These are phyloP conservation scores for Setaria italica DNA, from an alignment of 202 grass and related monocot species.

Conservation along the genomic window DNA sequence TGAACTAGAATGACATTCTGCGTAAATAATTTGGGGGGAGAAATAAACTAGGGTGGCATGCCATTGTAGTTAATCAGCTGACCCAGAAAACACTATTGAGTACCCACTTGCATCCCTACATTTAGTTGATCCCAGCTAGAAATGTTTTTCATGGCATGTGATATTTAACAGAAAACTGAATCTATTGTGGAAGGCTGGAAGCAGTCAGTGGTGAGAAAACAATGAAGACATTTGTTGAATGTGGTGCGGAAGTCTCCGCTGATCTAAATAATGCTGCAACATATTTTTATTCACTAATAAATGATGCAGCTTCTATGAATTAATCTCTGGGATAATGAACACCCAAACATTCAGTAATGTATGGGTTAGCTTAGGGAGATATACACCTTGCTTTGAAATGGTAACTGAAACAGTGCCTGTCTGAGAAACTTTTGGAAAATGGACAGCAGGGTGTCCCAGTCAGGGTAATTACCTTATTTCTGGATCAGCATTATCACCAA, in stretches of 20 bases:
- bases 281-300: background rate
- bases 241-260: background rate
- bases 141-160: background rate
- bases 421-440: background rate
- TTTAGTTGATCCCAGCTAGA: constrained; percentile 13
- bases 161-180: constrained; percentile 5
- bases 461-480: background rate
- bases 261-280: background rate
- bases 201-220: background rate
- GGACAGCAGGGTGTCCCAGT: background rate
- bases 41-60: too few relatives aligned
- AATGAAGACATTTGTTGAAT: background rate
- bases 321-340: background rate
- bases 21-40: too few relatives aligned
- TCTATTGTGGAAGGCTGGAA: background rate
- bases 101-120: too few relatives aligned
- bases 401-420: background rate
- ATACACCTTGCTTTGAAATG: background rate
- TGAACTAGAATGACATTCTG: too few relatives aligned
- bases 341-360: background rate
- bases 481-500: background rate
- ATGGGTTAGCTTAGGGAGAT: background rate
- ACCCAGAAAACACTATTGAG: too few relatives aligned
- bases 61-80: too few relatives aligned
- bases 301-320: background rate